These are phyloP conservation scores for Brasenia schreberi DNA, from an alignment of 164 flowering plant species.

Conservation along the genomic window DNA sequence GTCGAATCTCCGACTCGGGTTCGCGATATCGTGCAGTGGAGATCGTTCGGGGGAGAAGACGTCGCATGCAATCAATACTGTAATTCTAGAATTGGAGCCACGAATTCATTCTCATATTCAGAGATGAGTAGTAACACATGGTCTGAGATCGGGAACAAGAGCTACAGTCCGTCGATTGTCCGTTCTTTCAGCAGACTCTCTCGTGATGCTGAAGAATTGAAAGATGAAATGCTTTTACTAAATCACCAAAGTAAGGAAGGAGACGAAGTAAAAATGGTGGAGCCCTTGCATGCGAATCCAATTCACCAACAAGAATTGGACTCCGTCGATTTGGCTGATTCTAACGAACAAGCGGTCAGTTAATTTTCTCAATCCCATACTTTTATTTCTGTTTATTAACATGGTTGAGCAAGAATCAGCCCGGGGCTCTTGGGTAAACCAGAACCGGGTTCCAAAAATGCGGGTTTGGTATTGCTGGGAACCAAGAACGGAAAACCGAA, in stretches of 20 bases:
- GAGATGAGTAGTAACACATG: constrained; percentile 8
- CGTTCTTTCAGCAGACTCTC: constrained; percentile 18
- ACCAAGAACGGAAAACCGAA: no score
- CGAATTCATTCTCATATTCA: constrained; percentile 1
- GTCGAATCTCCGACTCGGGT: constrained; percentile 3
- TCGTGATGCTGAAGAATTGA: constrained; percentile 14
- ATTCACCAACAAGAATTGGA: background rate
- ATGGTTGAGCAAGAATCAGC: no score
- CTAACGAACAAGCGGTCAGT: no score
- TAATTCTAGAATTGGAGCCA: constrained; percentile 8
- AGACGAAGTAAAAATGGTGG: background rate
- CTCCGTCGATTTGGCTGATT: background rate
- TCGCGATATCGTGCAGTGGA: constrained; percentile 39
- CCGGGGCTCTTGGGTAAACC: no score
- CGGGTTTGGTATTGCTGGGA: no score
- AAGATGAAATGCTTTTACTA: constrained; percentile 1
- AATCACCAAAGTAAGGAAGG: background rate
- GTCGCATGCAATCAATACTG: constrained; percentile 17
- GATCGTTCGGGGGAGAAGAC: constrained; percentile 23
- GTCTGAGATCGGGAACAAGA: constrained; percentile 19
- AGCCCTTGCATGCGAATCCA: background rate
- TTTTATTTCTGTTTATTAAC: no score
- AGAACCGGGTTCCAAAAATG: no score
- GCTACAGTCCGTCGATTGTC: constrained; percentile 23
- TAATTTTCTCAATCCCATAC: no score